Base-by-base conservation (phyloP, 345 rosid genomes). In the Populus alba region DNA sequence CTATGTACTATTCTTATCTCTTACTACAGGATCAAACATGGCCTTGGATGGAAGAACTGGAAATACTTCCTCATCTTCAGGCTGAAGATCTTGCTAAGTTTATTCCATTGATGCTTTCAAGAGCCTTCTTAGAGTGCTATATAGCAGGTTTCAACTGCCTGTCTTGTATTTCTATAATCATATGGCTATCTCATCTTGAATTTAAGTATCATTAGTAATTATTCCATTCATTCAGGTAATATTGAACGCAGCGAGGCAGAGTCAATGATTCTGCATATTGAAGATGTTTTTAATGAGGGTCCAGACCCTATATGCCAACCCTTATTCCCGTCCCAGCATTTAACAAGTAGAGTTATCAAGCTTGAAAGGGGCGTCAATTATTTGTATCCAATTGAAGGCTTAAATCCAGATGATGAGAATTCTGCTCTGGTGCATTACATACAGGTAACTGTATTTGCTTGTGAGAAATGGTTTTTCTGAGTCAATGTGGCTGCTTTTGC, bases 341-440 rank as follows among this genome's bases (percentile, higher is more conserved):
- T 88, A 78, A 89, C 97, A 39, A 92, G 91, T 71, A 92, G 96
- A 87, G 88, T 92, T 73, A 86, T 92, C 55, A 90, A 91, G 78
- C 99, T 95, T 68, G 88, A 82, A 71, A 85, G 73, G 78, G 94
- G 96, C 73, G 82, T 74, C 80, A 89, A 75, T 81, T 90, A 87
- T 63, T 81, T 86, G 74, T 91, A 88, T 86, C 85, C 85, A 63
- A 83, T 83, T 61, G 88, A 85, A 73, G 98, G 95, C 81, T 87
- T 91, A 79, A 95, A 95, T 87, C 95, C 93, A 37, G 84, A 78
- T 22, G 91, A 95, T 67, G 97, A 95, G 87, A 95, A 93, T 83
- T 92, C 98, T 70, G 89, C 94, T 45, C 80, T 93, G 12, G 78
- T 95, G 43, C 99, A 93, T 85, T 92, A 92, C 83, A 92, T 93